phyloP scores from a whole-genome alignment of 768 basidiomycete species.

The Auriculariales sp. region DNA sequence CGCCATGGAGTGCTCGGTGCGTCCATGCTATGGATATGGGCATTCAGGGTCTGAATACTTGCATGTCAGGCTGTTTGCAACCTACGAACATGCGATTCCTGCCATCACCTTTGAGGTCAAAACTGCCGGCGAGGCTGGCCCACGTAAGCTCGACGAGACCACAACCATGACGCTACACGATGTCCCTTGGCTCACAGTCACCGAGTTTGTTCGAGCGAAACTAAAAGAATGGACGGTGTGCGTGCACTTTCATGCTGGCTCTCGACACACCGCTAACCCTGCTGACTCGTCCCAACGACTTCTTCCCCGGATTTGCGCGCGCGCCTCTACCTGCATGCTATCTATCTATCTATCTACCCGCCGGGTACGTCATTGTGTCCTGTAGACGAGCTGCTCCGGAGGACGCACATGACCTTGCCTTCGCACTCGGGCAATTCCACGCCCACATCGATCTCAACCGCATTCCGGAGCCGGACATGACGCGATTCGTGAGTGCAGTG shows the following conservation, averaged over 20 bases:
- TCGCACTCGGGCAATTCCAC: conserved; percentile 61
- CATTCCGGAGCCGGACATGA: conserved; percentile 77
- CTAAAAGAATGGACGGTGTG: conserved; percentile 72
- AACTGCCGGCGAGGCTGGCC: conserved; percentile 69
- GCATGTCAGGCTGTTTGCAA: conserved; percentile 47
- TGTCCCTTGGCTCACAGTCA: conserved; percentile 69
- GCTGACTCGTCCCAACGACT: conserved; percentile 7
- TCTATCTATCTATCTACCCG: background rate
- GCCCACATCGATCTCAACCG: conserved; percentile 75
- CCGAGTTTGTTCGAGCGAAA: conserved; percentile 78
- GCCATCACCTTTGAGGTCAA: conserved; percentile 74
- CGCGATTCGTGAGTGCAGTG: conserved; percentile 48
- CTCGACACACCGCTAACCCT: conserved; percentile 3
- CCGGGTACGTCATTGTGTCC: background rate
- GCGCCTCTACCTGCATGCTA: background rate
- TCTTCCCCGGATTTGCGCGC: conserved; percentile 8
- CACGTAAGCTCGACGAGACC: conserved; percentile 51
- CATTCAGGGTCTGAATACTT: conserved; percentile 5
- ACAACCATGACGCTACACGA: conserved; percentile 56
- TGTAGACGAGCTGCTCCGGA: conserved; percentile 52
- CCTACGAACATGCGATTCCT: conserved; percentile 63
- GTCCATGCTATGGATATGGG: conserved; percentile 8
- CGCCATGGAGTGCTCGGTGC: conserved; percentile 80
- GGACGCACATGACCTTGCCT: conserved; percentile 68
- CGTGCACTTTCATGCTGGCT: conserved; percentile 14